These are phyloP conservation scores for Neocatenulostroma microsporum DNA, from an alignment of 2,329 filamentous ascomycete species.

Conservation along the genomic window DNA sequence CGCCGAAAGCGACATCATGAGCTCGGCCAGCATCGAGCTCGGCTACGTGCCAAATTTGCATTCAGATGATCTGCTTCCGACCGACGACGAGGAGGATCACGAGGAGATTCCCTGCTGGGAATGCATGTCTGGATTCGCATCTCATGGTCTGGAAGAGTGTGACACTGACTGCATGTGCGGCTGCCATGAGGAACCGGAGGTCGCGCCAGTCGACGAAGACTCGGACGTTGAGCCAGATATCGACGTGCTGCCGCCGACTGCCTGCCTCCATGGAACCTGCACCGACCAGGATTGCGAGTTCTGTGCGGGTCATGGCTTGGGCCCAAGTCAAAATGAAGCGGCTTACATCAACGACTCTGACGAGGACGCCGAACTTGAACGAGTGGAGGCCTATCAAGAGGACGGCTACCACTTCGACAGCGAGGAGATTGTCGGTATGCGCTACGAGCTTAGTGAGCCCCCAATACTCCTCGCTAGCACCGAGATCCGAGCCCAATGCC, in stretches of 20 bases:
- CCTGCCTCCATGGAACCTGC: constrained; percentile 1
- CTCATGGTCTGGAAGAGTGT: no score
- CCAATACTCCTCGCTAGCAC: constrained; percentile 8
- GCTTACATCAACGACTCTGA: constrained; percentile 5
- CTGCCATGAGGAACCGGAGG: no score
- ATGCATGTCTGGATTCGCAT: no score
- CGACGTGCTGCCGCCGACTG: not conserved
- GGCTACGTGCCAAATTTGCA: no score
- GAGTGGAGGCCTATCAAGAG: not conserved
- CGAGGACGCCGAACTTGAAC: constrained; percentile 5
- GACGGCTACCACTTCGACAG: constrained; percentile 9
- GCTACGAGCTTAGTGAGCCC: constrained; percentile 10
- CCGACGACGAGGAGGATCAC: no score
- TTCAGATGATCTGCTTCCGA: no score
- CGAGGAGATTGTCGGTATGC: constrained; percentile 10
- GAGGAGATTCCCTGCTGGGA: no score
- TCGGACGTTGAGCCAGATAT: not conserved
- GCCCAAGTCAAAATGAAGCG: not conserved
- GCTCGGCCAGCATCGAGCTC: no score
- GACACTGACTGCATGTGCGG: no score
- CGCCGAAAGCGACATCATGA: no score
- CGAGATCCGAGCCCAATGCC: constrained; percentile 10
- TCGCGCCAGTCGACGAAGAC: no score
- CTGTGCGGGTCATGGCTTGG: constrained; percentile 4
- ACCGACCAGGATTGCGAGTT: constrained; percentile 1